phyloP scores from a whole-genome alignment of 805 yeast species.

The Suhomyces sp. region DNA sequence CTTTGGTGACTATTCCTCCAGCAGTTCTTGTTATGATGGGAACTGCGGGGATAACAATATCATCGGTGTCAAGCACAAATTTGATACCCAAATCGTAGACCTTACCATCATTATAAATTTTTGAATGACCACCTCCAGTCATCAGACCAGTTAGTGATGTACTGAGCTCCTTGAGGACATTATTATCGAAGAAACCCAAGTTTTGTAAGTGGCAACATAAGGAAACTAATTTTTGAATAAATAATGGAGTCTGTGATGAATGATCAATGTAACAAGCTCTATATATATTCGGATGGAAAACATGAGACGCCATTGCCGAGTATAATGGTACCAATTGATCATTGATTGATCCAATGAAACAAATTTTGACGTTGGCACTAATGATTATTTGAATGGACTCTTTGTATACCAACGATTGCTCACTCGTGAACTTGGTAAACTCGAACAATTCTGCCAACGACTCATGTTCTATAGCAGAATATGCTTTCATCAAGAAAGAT shows the following conservation, averaged over 20 bases:
- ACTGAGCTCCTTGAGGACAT: conserved; percentile 81
- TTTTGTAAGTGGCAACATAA: conserved; percentile 74
- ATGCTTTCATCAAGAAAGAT: conserved; percentile 78
- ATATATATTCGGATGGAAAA: conserved; percentile 85
- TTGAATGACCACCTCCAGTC: conserved; percentile 95
- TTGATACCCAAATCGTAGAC: conserved; percentile 81
- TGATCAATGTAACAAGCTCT: conserved; percentile 89
- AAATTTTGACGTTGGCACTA: conserved; percentile 68
- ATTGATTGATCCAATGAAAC: conserved; percentile 85
- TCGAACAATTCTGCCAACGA: conserved; percentile 85
- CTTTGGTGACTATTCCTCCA: no score
- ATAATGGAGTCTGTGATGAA: conserved; percentile 72
- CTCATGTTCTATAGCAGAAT: conserved; percentile 85
- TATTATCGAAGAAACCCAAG: conserved; percentile 79
- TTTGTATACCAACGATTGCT: conserved; percentile 68
- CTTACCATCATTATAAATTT: conserved; percentile 76
- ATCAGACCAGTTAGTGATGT: conserved; percentile 75
- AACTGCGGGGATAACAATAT: conserved; percentile 43
- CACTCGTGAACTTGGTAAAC: conserved; percentile 72
- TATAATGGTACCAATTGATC: conserved; percentile 94
- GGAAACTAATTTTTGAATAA: conserved; percentile 71
- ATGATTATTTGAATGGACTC: conserved; percentile 66
- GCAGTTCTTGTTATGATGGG: background rate
- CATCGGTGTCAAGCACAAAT: conserved; percentile 73
- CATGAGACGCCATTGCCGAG: conserved; percentile 79